A percentile compares a stretch with the other conserved stretches of the same genome.
phyloP scores from a whole-genome alignment of 2,329 filamentous ascomycete genomes.

The Clathrospora elynae region DNA sequence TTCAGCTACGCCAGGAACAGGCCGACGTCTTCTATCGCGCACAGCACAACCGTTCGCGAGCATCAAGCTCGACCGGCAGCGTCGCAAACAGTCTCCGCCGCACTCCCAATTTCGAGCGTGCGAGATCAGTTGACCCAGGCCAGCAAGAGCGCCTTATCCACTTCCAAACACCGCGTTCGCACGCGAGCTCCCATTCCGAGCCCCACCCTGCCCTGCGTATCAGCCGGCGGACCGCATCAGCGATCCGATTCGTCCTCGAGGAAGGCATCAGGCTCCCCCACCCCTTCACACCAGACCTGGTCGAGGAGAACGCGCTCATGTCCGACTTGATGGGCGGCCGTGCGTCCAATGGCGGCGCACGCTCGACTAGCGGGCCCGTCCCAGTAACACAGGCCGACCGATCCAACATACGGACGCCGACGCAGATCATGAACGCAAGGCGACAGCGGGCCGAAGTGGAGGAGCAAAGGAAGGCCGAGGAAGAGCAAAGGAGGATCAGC shows the following conservation, averaged over 20 bases:
- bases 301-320: constrained; percentile 92
- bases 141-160: constrained; percentile 42
- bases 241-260: constrained; percentile 90
- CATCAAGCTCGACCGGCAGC: constrained; percentile 60
- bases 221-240: constrained; percentile 82
- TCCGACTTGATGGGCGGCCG: constrained; percentile 74
- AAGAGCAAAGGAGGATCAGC: constrained; percentile 56
- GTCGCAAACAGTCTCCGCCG: constrained; percentile 58
- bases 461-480: constrained; percentile 60
- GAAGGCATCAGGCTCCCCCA: constrained; percentile 84
- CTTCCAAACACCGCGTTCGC: constrained; percentile 40
- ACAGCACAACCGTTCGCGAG: constrained; percentile 51
- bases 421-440: constrained; percentile 89
- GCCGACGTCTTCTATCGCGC: constrained; percentile 43
- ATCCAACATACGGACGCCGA: constrained; percentile 76
- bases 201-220: constrained; percentile 68
- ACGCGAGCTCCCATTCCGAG: constrained; percentile 40
- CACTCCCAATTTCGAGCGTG: constrained; percentile 56
- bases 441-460: constrained; percentile 68
- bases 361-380: constrained; percentile 58
- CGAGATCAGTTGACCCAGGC: constrained; percentile 53
- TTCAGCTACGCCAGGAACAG: constrained; percentile 52
- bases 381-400: constrained; percentile 58
- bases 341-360: constrained; percentile 63
- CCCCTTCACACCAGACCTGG: constrained; percentile 78